phyloP scores from a whole-genome alignment of 2,329 filamentous ascomycete genomes.

The Stromatinia cepivora region DNA sequence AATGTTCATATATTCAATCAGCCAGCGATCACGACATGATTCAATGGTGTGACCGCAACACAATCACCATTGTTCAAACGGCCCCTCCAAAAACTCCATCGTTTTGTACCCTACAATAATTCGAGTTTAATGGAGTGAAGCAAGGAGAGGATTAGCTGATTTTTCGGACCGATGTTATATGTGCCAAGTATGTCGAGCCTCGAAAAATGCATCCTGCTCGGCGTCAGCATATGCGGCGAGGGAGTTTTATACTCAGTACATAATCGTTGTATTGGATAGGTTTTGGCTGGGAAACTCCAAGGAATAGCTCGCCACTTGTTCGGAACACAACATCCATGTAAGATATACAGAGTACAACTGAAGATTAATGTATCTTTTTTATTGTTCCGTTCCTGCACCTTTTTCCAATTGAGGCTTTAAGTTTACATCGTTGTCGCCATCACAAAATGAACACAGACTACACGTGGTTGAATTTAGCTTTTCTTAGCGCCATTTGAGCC shows the following conservation, averaged over 20 bases:
- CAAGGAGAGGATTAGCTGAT: not conserved
- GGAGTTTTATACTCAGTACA: not conserved
- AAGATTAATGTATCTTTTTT: not conserved
- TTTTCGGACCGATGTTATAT: slow-evolving; percentile 15
- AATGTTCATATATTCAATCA: not conserved
- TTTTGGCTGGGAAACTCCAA: not conserved
- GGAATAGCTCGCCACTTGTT: not conserved
- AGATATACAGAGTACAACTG: not conserved
- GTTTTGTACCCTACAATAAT: not conserved
- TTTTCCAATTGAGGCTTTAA: not conserved
- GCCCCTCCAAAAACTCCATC: not conserved
- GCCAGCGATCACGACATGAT: not conserved
- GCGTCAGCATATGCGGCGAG: slow-evolving; percentile 11
- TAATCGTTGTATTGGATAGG: slow-evolving; percentile 1
- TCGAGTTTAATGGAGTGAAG: not conserved
- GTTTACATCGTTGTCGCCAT: not conserved
- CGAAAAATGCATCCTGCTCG: not conserved
- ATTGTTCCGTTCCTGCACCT: not conserved
- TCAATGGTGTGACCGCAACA: not conserved
- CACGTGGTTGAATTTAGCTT: slow-evolving; percentile 19
- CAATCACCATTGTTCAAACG: not conserved
- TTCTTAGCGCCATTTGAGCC: slow-evolving; percentile 9
- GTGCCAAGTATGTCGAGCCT: slow-evolving; percentile 17
- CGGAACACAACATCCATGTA: slow-evolving; percentile 7
- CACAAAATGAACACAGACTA: not conserved